A percentile compares a stretch with the other conserved stretches of the same genome.
Evolutionary conservation across 163 green algal species (phyloP).

Genomic region (Scenedesmus sp.): DNA sequence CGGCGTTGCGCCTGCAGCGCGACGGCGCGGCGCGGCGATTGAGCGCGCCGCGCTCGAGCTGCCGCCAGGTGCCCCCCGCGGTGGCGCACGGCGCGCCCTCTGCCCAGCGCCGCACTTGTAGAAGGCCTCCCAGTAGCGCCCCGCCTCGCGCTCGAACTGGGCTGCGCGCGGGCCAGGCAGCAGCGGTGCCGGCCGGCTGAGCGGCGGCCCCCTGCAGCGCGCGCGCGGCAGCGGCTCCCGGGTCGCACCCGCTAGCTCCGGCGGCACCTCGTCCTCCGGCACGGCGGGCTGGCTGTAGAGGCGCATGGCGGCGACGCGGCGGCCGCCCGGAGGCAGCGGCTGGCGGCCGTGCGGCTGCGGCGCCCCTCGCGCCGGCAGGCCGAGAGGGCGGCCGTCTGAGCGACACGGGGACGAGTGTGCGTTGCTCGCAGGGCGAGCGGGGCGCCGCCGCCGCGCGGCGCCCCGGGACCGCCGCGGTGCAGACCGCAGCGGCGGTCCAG

Average conservation of each 20-base stretch:
- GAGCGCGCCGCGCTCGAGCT: background rate
- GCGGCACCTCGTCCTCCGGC: slow-evolving; percentile 15
- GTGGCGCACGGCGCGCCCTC: background rate
- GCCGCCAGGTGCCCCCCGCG: background rate
- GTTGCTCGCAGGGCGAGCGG: too few relatives aligned
- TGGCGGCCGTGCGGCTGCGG: too few relatives aligned
- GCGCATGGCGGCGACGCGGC: too few relatives aligned
- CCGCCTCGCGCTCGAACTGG: slow-evolving; percentile 64
- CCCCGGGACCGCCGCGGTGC: too few relatives aligned
- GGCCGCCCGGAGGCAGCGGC: too few relatives aligned
- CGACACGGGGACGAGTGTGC: too few relatives aligned
- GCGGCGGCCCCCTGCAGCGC: background rate
- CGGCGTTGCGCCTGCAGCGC: slow-evolving; percentile 58
- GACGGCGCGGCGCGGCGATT: background rate
- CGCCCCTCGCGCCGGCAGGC: too few relatives aligned
- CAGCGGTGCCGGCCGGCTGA: background rate
- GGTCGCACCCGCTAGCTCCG: slow-evolving; percentile 6
- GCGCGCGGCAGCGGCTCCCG: background rate
- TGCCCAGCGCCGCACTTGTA: slow-evolving; percentile 72
- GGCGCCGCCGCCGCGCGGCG: too few relatives aligned
- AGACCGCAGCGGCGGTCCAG: too few relatives aligned
- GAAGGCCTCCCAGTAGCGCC: slow-evolving; percentile 85
- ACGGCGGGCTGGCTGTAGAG: background rate
- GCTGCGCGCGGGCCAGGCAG: background rate
- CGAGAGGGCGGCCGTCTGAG: too few relatives aligned